Conservation (phyloP, 2,329 filamentous ascomycete genomes). For the Magnaporthiopsis rhizophila region DNA sequence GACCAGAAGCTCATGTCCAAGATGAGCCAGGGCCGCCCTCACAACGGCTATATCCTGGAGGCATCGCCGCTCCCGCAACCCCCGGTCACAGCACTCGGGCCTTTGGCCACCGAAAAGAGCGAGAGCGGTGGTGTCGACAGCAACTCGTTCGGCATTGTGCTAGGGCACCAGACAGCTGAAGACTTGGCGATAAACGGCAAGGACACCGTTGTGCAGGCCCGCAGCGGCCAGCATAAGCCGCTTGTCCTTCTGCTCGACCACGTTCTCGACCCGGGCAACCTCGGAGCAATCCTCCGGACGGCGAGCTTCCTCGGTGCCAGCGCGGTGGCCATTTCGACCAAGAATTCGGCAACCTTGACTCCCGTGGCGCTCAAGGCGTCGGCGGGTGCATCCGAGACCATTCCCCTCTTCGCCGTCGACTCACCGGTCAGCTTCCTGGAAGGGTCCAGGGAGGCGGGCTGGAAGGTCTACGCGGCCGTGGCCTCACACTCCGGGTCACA, state of each 20-base stretch:
- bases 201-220: constrained; percentile 38
- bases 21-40: constrained; percentile 73
- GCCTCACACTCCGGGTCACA: constrained; percentile 31
- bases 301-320: constrained; percentile 87
- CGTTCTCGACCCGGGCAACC: constrained; percentile 78
- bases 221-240: constrained; percentile 46
- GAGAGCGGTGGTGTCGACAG: constrained; percentile 16
- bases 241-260: constrained; percentile 68
- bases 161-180: constrained; percentile 65
- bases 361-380: constrained; percentile 80
- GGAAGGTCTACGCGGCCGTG: constrained; percentile 76
- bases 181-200: constrained; percentile 67
- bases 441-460: constrained; percentile 61
- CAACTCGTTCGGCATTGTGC: constrained; percentile 47
- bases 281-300: constrained; percentile 82
- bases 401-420: constrained; percentile 63
- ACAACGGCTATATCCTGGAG: constrained; percentile 87
- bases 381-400: constrained; percentile 74
- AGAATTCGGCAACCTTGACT: constrained; percentile 65
- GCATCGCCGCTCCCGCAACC: constrained; percentile 71
- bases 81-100: constrained; percentile 53
- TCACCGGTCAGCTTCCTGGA: constrained; percentile 63
- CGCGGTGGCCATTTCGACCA: constrained; percentile 68
- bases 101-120: constrained; percentile 35
- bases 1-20: constrained; percentile 69